Percentiles rank a stretch among this genome's conserved stretches.
These are phyloP conservation scores for Gossypium bickii DNA, from an alignment of 345 rosid genomes.

Conservation along the genomic window DNA sequence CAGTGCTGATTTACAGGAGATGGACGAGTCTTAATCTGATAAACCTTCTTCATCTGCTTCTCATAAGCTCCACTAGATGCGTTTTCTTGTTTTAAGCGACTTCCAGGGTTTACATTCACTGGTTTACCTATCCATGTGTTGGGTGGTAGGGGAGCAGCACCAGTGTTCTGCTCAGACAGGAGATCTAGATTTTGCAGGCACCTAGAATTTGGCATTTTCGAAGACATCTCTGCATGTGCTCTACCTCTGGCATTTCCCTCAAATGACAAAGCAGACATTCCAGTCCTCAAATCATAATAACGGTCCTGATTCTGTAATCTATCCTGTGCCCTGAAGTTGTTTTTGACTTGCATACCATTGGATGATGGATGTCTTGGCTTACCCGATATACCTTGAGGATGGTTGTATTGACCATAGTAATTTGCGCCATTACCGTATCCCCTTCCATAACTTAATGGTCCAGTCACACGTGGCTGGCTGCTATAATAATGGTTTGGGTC, in stretches of 20 bases:
- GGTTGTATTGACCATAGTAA: conserved; percentile 39
- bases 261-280: conserved; percentile 44
- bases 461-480: conserved; percentile 50
- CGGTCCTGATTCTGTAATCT: conserved; percentile 44
- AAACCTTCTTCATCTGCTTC: conserved; percentile 49
- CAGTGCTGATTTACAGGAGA: conserved; percentile 24
- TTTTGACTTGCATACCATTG: conserved; percentile 44
- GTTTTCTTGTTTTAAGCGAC: conserved; percentile 33
- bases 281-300: conserved; percentile 41
- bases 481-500: conserved; percentile 33
- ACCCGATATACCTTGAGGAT: conserved; percentile 35
- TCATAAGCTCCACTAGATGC: conserved; percentile 36
- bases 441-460: conserved; percentile 51
- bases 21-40: conserved; percentile 48
- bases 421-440: conserved; percentile 40
- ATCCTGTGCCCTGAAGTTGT: conserved; percentile 38
- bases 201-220: conserved; percentile 32
- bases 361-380: conserved; percentile 42
- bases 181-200: conserved; percentile 21
- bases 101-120: conserved; percentile 30
- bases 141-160: conserved; percentile 60
- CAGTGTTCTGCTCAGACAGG: conserved; percentile 36
- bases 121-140: conserved; percentile 49
- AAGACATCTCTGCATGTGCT: conserved; percentile 16
- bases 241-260: conserved; percentile 47